Evolutionary conservation across 768 basidiomycete species (phyloP), one percentile per base, ranked within the genome.

Genomic region (Leccinum sublutescens): DNA sequence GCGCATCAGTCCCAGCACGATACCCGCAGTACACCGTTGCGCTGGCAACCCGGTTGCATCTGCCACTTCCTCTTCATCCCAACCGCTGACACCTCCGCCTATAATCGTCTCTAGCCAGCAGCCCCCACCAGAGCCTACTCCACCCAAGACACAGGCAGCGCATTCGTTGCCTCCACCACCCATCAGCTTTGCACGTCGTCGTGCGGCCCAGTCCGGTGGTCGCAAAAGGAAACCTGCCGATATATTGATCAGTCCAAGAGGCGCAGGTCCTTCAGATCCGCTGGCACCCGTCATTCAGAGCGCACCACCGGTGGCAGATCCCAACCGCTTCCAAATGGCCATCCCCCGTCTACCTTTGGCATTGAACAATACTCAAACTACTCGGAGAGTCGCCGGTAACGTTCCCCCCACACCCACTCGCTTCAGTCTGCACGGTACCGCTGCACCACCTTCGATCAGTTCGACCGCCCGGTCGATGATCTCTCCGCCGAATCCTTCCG

Each of bases 381-480:
- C 81, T 29, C 76, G 83, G 29, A 77, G 82, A n/a, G 77, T 82
- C 9, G 76, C 74, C n/a, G 73, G 82, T 4, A 82, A 82, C 49
- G 88, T 90, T 2, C 88, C 88, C 6, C 88, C 88, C 2, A 89
- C 88, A 0, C 88, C 88, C 0, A 89, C 88, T 3, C 75, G 86
- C 34, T 79, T 89, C 23, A 74, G 80, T 31, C 72, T 85, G 60
- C 78, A 81, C 61, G 68, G 9, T 50, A 61, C 69, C 12, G 17
- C 62, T 7, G 65, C 64, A 6, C 58, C 73, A 7, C 23, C 47
- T 0, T 54, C 55, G 15, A 56, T 68, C 57, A 67, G 52, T 8
- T 69, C 72, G 21, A 64, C 76, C 10, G 66, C 68, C 11, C 69
- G 73, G 15, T 33, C 74, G 15, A 74, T 71, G 36, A 77, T 76